Evolutionary conservation across 2,329 filamentous ascomycete species (phyloP).

Genomic region (Cyphellophora attinorum): DNA sequence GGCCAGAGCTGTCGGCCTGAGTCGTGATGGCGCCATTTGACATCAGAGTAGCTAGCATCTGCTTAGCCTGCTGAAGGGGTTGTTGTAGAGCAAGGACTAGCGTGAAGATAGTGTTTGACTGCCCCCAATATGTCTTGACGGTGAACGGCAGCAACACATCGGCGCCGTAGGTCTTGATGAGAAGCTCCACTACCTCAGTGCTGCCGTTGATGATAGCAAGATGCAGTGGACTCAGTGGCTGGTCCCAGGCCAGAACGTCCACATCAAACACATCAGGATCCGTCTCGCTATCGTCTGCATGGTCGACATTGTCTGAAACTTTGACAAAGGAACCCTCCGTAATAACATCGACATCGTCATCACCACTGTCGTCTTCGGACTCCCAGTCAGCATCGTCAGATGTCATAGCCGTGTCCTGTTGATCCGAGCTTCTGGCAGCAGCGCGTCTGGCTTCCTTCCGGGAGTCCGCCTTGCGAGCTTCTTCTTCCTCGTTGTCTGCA

Average conservation of each 20-base stretch:
- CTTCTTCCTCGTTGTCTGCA: conserved; percentile 60
- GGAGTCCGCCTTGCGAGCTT: conserved; percentile 27
- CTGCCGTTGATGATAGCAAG: conserved; percentile 69
- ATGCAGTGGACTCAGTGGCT: conserved; percentile 63
- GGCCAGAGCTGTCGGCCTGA: conserved; percentile 58
- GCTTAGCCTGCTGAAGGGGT: conserved; percentile 51
- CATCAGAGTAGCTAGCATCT: conserved; percentile 57
- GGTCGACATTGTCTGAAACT: conserved; percentile 34
- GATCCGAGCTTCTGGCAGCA: conserved; percentile 6
- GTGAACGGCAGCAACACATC: conserved; percentile 70
- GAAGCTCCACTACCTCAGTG: conserved; percentile 54
- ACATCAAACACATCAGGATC: conserved; percentile 74
- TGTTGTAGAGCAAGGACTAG: conserved; percentile 59
- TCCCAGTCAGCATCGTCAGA: conserved; percentile 27
- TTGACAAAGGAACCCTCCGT: conserved; percentile 69
- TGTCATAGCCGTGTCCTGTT: conserved; percentile 16
- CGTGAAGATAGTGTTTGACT: conserved; percentile 56
- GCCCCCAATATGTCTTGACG: conserved; percentile 32
- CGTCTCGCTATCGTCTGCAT: conserved; percentile 46
- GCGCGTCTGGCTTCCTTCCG: conserved; percentile 15
- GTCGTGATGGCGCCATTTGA: conserved; percentile 62
- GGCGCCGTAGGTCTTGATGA: conserved; percentile 65
- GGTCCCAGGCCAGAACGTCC: conserved; percentile 72
- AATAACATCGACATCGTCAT: conserved; percentile 34
- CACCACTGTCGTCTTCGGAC: conserved; percentile 31